Evolutionary conservation across 228 moss, liverwort and hornwort genomes (phyloP).

Genomic region (Sphagnum magellanicum): DNA sequence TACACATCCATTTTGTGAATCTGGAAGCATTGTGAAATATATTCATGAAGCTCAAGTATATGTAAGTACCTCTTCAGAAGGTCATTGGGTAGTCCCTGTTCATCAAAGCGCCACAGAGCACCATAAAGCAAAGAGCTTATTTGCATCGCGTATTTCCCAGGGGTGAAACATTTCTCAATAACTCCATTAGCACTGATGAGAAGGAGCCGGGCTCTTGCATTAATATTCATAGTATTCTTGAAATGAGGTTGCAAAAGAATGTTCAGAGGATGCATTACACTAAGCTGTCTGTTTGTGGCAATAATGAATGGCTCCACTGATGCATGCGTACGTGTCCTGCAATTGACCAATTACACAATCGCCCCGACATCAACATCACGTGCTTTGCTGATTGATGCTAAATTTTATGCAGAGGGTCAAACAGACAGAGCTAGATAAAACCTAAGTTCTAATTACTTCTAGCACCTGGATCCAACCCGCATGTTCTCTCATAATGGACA

Average conservation of each 20-base stretch:
- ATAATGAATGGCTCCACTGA: conserved; percentile 26
- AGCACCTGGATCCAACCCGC: neutral
- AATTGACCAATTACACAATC: neutral
- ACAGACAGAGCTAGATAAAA: neutral
- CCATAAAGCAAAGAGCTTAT: conserved; percentile 15
- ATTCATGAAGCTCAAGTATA: no score
- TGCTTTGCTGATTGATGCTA: neutral
- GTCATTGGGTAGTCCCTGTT: conserved; percentile 30
- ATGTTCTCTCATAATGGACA: neutral
- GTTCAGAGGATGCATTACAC: conserved; percentile 29
- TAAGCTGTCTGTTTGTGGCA: conserved; percentile 27
- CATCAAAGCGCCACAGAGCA: conserved; percentile 18
- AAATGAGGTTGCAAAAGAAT: conserved; percentile 27
- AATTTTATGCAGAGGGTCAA: neutral
- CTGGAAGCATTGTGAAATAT: no score
- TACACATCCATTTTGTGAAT: no score
- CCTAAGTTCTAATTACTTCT: neutral
- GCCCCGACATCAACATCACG: conserved; percentile 1
- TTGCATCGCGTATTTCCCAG: conserved; percentile 6
- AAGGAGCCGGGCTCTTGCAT: conserved; percentile 4
- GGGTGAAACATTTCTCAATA: conserved; percentile 15
- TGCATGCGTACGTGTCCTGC: conserved; percentile 24
- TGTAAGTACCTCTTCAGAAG: conserved; percentile 19
- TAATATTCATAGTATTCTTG: conserved; percentile 15
- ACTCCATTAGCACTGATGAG: conserved; percentile 10